A percentile compares a stretch with the other conserved stretches of the same genome.
phyloP scores from a whole-genome alignment of 805 yeast species.

The Torulaspora gathmanii region DNA sequence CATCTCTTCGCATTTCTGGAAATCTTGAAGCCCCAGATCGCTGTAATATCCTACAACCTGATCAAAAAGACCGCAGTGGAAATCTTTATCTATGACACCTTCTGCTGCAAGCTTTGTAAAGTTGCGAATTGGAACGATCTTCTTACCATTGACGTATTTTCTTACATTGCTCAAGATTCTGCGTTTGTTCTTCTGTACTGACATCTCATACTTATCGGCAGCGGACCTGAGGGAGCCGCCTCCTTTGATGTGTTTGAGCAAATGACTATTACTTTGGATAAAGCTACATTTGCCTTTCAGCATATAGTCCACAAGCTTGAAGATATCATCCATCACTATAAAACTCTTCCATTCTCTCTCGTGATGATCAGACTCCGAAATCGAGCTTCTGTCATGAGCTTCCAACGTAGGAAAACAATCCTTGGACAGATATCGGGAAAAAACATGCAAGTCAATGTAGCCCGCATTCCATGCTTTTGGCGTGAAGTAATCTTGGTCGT shows the following conservation, averaged over 20 bases:
- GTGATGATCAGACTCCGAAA: background rate
- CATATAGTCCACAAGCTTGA: constrained; percentile 9
- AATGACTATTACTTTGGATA: constrained; percentile 8
- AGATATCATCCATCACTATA: constrained; percentile 9
- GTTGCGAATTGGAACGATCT: constrained; percentile 3
- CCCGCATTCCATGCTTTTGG: constrained; percentile 1
- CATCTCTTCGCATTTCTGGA: background rate
- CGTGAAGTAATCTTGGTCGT: constrained; percentile 4
- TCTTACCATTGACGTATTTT: constrained; percentile 9
- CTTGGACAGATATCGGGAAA: constrained; percentile 9
- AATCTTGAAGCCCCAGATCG: constrained; percentile 4
- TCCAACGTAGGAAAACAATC: background rate
- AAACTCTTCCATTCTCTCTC: constrained; percentile 12
- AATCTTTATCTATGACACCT: constrained; percentile 4
- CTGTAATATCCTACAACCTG: constrained; percentile 9
- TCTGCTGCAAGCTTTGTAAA: constrained; percentile 3
- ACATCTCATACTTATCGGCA: constrained; percentile 7
- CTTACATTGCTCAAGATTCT: constrained; percentile 13
- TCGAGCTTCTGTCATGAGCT: background rate
- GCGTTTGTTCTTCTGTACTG: constrained; percentile 10
- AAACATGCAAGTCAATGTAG: constrained; percentile 11
- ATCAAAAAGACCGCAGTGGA: constrained; percentile 11
- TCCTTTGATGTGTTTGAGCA: constrained; percentile 6
- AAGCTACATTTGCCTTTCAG: constrained; percentile 12
- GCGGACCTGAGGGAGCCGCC: constrained; percentile 11